Base-by-base conservation (phyloP, 345 rosid genomes). In the Aethionema arabicum region DNA sequence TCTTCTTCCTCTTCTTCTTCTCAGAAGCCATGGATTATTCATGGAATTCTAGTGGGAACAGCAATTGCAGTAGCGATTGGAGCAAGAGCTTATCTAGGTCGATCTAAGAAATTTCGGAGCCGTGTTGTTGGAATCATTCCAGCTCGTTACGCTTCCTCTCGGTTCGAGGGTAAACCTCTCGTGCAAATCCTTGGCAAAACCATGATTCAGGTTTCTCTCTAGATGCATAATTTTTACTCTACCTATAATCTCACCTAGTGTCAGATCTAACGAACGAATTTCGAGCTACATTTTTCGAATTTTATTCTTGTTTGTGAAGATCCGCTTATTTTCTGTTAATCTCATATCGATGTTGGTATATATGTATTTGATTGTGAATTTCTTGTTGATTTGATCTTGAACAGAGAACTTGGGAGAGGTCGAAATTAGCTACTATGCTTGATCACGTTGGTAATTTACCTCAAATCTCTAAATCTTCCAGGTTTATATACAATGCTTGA, bases 331-430 rank as follows among this genome's bases (percentile, higher is more conserved):
- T n/a, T n/a, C n/a, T n/a, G n/a, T n/a, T n/a, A n/a, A n/a, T n/a
- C n/a, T 40, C 1, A 21, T 56, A 7, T 32, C 45, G 52, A 59
- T 45, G 9, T 11, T 38, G 13, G 13, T n/a, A 2, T n/a, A 12
- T 15, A 21, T 51, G 15, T 7, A 15, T 2, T 8, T 32, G 59
- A 36, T 61, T 8, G 39, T 57, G 9, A 29, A 12, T 58, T 3
- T 31, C 53, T 39, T 14, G 50, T 53, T 54, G 51, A 11, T 15
- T 56, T 11, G 52, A 48, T 59, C 0, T 56, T 33, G 10, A 61
- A 63, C 85, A 90, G 99, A 90, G 99, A 74, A 90, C 97, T 31
- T 90, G 99, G 97, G 97, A 93, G 78, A 86, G 89, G 77, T 86
- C 97, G 33, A 95, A 81, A 59, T 59, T 95, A 68, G 97, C 99